A percentile compares a stretch with the other conserved stretches of the same genome.
phyloP scores from a whole-genome alignment of 2,329 filamentous ascomycete genomes.

The Alternaria sp. region DNA sequence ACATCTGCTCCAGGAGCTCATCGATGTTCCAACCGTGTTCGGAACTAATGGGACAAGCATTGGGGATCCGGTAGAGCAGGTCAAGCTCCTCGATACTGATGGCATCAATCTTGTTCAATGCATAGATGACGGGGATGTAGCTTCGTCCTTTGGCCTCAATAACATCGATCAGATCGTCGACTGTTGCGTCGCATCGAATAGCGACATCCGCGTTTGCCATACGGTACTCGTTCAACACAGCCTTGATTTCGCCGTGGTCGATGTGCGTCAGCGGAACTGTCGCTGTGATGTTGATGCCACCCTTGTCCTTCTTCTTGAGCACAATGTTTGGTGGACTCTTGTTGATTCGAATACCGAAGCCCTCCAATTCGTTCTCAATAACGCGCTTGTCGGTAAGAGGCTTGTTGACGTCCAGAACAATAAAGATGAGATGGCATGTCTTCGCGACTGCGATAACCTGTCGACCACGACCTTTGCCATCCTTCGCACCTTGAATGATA shows the following conservation, averaged over 20 bases:
- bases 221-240: conserved; percentile 95
- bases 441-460: conserved; percentile 99
- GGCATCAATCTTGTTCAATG: conserved; percentile 98
- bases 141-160: conserved; percentile 93
- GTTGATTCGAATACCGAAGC: conserved; percentile 97
- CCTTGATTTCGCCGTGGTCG: conserved; percentile 94
- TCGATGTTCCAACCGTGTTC: conserved; percentile 97
- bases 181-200: conserved; percentile 95
- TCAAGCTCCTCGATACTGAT: conserved; percentile 98
- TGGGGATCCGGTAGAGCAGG: conserved; percentile 93
- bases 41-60: conserved; percentile 95
- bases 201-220: conserved; percentile 97
- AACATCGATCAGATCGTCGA: conserved; percentile 96
- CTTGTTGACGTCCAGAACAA: conserved; percentile 98
- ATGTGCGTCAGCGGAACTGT: conserved; percentile 93
- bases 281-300: conserved; percentile 94
- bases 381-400: conserved; percentile 95
- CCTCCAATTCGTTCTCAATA: conserved; percentile 94
- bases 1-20: conserved; percentile 97
- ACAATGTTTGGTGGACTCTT: conserved; percentile 97
- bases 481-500: conserved; percentile 98
- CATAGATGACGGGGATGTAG: conserved; percentile 99
- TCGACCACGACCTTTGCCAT: conserved; percentile 94
- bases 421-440: conserved; percentile 98
- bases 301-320: conserved; percentile 99